Percentiles rank a stretch among this genome's conserved stretches.
Conservation (phyloP, 176 grass and related monocot genomes). For the Pharus latifolius region DNA sequence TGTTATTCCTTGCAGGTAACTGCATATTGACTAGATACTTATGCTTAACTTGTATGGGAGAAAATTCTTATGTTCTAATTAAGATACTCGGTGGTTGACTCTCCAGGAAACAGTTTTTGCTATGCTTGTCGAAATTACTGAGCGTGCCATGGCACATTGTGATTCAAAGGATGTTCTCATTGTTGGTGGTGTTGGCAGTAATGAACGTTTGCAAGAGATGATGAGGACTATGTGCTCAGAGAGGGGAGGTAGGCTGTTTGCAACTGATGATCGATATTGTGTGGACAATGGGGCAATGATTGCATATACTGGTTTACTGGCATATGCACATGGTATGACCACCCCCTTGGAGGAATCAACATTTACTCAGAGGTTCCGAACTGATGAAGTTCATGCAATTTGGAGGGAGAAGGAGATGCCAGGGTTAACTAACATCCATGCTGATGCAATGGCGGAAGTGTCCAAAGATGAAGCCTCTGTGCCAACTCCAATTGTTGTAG, state of each 20-base stretch:
- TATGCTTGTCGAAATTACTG: conserved; percentile 98
- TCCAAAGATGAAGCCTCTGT: conserved; percentile 8
- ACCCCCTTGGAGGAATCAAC: conserved; percentile 67
- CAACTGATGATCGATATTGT: conserved; percentile 93
- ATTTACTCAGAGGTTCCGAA: conserved; percentile 93
- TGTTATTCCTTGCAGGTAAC: conserved; percentile 97
- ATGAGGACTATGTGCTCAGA: conserved; percentile 94
- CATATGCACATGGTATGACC: conserved; percentile 53
- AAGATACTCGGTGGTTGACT: conserved; percentile 1
- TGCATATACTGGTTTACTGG: conserved; percentile 89
- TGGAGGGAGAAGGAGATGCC: conserved; percentile 77
- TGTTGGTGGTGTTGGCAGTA: conserved; percentile 90
- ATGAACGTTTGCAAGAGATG: conserved; percentile 87
- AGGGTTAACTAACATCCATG: conserved; percentile 10
- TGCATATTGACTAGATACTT: neutral
- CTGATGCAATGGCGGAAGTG: conserved; percentile 31
- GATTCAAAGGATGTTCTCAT: conserved; percentile 83
- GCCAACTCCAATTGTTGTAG: conserved; percentile 23
- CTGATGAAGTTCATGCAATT: conserved; percentile 86
- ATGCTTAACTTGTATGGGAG: neutral
- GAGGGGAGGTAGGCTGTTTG: conserved; percentile 65
- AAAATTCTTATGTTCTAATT: neutral
- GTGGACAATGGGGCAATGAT: conserved; percentile 96
- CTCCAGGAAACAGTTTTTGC: conserved; percentile 86
- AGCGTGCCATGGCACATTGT: conserved; percentile 93